Base-by-base conservation (phyloP, 345 rosid species). In the Eucalyptus victrix region DNA sequence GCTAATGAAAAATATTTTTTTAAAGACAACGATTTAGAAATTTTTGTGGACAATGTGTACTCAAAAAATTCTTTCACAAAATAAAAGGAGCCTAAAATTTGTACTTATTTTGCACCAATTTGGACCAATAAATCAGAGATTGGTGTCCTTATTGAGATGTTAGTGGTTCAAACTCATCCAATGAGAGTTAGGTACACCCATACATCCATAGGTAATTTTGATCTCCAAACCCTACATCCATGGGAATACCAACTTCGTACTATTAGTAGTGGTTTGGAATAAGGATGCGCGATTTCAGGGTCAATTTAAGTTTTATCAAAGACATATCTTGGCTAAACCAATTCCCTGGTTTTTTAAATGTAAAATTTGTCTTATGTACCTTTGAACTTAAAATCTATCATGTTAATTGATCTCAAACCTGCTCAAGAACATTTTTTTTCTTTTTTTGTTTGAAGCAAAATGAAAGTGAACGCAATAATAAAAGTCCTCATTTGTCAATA, bases 201-300 rank as follows among this genome's bases (percentile, higher is more conserved):
- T 21, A 2, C 47, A 21, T 37, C 28, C 15, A 21, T 23, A 2
- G 28, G 40, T 21, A 40, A 40, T 12, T 40, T 12, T 12, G 17
- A 76, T 12, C 16, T 76, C 9, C 0, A 5, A 3, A 76, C 47
- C 83, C 40, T 21, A 13, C 47, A 4, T 37, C 16, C 14, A 2
- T 10, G 26, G 45, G 26, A 14, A 34, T 34, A 17, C 13, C 45
- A 5, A 53, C 58, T 21, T 53, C 0, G 5, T 69, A 17, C 42
- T 32, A 34, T 17, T 69, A 13, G 13, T 4, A 18, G 4, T 34
- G 44, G 13, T 56, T 23, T 24, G 13, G 30, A 56, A 56, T 56
- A 56, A 1, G 30, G 62, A 24, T 56, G 14, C 1, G 0, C 0
- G 6, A 2, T 24, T 24, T 24, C 28, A 10, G 0, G 12, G 6